Percentiles rank a stretch among this genome's conserved stretches.
phyloP scores from a whole-genome alignment of 148 eudicot species.

The Chenopodium berlandieri region DNA sequence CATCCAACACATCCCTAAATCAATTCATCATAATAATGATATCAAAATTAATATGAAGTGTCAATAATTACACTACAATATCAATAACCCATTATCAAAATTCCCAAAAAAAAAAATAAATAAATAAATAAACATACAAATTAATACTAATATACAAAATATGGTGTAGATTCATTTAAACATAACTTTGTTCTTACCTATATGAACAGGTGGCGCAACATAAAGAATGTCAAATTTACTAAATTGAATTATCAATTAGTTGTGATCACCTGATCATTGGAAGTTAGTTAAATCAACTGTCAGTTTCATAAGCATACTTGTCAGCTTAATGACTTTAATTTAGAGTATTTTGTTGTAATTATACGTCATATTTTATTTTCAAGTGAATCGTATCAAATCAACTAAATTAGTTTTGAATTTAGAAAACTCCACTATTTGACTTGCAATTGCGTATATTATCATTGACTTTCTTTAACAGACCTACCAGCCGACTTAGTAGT shows the following conservation, averaged over 20 bases:
- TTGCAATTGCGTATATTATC: neutral
- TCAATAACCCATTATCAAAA: no score
- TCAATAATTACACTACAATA: no score
- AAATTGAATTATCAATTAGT: neutral
- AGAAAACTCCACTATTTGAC: neutral
- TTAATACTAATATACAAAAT: no score
- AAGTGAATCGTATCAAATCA: neutral
- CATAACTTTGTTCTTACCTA: neutral
- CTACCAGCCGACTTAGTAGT: no score
- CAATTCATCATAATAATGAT: no score
- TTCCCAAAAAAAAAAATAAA: no score
- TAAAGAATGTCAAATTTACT: neutral
- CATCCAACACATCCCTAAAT: no score
- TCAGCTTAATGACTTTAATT: neutral
- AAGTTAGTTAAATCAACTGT: neutral
- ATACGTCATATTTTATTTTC: neutral
- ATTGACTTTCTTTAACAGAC: conserved; percentile 1
- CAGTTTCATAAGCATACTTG: neutral
- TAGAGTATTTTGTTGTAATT: neutral
- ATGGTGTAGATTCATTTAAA: no score
- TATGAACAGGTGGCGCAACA: neutral
- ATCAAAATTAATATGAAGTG: no score
- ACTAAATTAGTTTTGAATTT: neutral
- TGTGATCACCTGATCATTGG: neutral
- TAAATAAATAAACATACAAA: no score